These are phyloP conservation scores for Lecanosticta acicola DNA, from an alignment of 2,329 filamentous ascomycete genomes.

Conservation along the genomic window DNA sequence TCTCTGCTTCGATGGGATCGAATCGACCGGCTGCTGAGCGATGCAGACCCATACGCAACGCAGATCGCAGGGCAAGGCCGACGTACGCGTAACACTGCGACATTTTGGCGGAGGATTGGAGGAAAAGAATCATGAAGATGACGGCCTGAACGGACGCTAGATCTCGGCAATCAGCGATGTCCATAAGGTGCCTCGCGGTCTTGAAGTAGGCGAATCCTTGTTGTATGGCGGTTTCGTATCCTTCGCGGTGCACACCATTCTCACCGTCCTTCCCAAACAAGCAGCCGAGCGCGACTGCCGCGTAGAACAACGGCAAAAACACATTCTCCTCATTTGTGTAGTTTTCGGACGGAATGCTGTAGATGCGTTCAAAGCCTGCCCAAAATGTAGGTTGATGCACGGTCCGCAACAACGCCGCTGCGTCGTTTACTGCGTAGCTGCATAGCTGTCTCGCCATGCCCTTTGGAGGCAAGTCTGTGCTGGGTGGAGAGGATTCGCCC, in stretches of 20 bases:
- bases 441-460: conserved; percentile 53
- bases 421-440: conserved; percentile 57
- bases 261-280: conserved; percentile 41
- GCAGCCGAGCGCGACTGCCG: conserved; percentile 44
- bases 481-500: conserved; percentile 47
- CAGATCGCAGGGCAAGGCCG: conserved; percentile 47
- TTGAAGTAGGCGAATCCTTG: conserved; percentile 49
- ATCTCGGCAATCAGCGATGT: conserved; percentile 50
- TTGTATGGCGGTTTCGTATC: conserved; percentile 44
- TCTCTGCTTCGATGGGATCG: conserved; percentile 45
- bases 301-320: conserved; percentile 46
- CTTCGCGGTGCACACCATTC: conserved; percentile 33
- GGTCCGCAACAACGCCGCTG: conserved; percentile 60
- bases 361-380: conserved; percentile 69
- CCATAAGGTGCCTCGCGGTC: conserved; percentile 44
- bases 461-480: conserved; percentile 62
- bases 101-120: conserved; percentile 49
- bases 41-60: conserved; percentile 48
- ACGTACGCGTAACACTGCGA: conserved; percentile 51
- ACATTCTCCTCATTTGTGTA: conserved; percentile 43
- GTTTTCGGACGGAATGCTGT: conserved; percentile 55
- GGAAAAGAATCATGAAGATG: conserved; percentile 50
- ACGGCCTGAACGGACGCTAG: conserved; percentile 47
- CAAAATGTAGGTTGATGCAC: conserved; percentile 80
- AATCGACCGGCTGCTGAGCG: conserved; percentile 44